Conservation (phyloP, 345 rosid genomes). For the Pistacia integerrima region DNA sequence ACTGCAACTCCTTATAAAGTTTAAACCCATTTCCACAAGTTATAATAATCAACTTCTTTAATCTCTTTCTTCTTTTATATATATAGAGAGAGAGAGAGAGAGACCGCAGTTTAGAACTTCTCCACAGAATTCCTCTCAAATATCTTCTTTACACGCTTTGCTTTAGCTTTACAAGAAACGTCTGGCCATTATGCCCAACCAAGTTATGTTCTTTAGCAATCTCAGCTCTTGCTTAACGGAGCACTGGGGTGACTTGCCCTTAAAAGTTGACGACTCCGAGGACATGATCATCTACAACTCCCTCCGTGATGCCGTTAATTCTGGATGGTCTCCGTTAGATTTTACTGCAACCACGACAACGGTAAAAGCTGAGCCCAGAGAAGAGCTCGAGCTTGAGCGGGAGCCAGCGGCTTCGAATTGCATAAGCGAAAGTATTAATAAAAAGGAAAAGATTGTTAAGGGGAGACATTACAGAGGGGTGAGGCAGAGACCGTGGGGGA, state of each 20-base stretch:
- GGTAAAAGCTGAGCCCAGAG: constrained; percentile 18
- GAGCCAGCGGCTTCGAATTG: background rate
- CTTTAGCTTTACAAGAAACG: background rate
- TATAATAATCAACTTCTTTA: background rate
- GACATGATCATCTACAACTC: constrained; percentile 58
- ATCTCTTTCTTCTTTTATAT: background rate
- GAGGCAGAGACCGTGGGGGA: constrained; percentile 83
- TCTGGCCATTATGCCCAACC: background rate
- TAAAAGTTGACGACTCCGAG: constrained; percentile 52
- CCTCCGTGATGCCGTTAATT: constrained; percentile 56
- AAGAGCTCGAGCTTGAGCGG: background rate
- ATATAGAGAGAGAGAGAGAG: background rate
- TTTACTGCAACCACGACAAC: constrained; percentile 9
- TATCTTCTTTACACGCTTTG: background rate
- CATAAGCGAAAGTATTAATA: background rate
- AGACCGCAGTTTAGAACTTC: background rate
- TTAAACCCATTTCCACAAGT: background rate
- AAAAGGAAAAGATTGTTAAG: background rate
- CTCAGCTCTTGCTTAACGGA: constrained; percentile 58
- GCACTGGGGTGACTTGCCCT: constrained; percentile 66
- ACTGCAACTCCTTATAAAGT: background rate
- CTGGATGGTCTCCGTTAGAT: constrained; percentile 56
- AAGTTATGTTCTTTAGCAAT: constrained; percentile 16
- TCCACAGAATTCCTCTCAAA: background rate
- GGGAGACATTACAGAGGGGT: constrained; percentile 74